phyloP scores from a whole-genome alignment of 2,329 filamentous ascomycete genomes.

The Metarhizium brunneum region DNA sequence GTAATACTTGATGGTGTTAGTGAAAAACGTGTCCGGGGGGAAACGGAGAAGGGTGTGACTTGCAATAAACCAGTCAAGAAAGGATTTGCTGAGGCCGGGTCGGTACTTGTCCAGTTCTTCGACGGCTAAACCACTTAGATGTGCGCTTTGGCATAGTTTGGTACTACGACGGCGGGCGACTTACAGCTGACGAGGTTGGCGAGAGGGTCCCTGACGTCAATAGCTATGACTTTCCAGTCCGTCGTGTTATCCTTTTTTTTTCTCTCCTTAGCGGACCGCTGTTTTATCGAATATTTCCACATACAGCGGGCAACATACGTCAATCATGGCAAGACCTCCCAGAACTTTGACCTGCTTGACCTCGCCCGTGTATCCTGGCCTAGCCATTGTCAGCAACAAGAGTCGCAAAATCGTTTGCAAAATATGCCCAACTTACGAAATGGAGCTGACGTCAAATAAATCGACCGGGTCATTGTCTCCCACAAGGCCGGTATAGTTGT shows the following conservation, averaged over 20 bases:
- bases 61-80: slow-evolving; percentile 30
- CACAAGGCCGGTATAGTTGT: slow-evolving; percentile 25
- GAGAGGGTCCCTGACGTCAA: slow-evolving; percentile 29
- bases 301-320: slow-evolving; percentile 15
- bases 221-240: slow-evolving; percentile 31
- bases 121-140: slow-evolving; percentile 11
- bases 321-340: slow-evolving; percentile 28
- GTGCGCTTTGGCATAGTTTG: slow-evolving; percentile 5
- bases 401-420: neutral
- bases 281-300: no score
- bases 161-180: neutral
- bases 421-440: slow-evolving; percentile 15
- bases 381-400: slow-evolving; percentile 4
- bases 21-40: no score
- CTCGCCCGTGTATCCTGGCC: slow-evolving; percentile 24
- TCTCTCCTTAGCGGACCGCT: neutral
- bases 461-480: slow-evolving; percentile 35
- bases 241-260: slow-evolving; percentile 15
- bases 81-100: slow-evolving; percentile 23
- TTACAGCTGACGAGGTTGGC: slow-evolving; percentile 23
- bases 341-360: slow-evolving; percentile 33
- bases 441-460: slow-evolving; percentile 27
- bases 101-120: slow-evolving; percentile 29
- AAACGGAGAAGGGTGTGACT: slow-evolving; percentile 7
- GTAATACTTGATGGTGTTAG: slow-evolving; percentile 22